Percentiles rank a stretch among this genome's conserved stretches.
These are phyloP conservation scores for Epichloe gansuensis DNA, from an alignment of 2,329 filamentous ascomycete species.

Conservation along the genomic window DNA sequence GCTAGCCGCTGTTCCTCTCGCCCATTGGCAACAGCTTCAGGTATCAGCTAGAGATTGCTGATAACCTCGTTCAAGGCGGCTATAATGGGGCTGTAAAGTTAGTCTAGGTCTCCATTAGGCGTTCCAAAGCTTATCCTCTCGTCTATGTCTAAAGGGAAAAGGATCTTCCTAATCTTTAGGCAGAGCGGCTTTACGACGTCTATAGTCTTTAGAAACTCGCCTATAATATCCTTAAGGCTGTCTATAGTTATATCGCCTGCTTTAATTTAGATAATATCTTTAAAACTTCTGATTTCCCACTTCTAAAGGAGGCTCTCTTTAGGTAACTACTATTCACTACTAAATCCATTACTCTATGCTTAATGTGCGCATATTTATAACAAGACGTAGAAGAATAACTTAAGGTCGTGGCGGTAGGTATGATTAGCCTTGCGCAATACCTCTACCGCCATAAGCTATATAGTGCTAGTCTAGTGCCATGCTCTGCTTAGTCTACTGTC, in stretches of 20 bases:
- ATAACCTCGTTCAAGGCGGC: too few species aligned
- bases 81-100: too few species aligned
- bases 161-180: too few species aligned
- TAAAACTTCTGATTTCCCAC: slow-evolving; percentile 7
- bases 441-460: slow-evolving; percentile 23
- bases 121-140: too few species aligned
- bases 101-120: too few species aligned
- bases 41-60: too few species aligned
- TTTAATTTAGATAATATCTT: too few species aligned
- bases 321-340: neutral
- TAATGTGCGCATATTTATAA: slow-evolving; percentile 10
- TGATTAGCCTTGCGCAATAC: slow-evolving; percentile 15
- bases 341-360: slow-evolving; percentile 5
- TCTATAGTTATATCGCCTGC: slow-evolving; percentile 6
- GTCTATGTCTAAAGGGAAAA: too few species aligned
- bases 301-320: slow-evolving; percentile 1
- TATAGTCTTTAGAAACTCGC: slow-evolving; percentile 8
- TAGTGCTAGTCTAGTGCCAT: slow-evolving; percentile 16
- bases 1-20: too few species aligned
- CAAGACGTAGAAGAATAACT: too few species aligned
- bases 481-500: slow-evolving; percentile 13
- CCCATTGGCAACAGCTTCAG: too few species aligned
- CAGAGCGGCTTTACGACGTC: slow-evolving; percentile 10
- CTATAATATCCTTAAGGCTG: slow-evolving; percentile 6
- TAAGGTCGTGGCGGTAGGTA: neutral